These are phyloP conservation scores for Adiantum capillusveneris DNA, from an alignment of 75 land plant species.

Conservation along the genomic window DNA sequence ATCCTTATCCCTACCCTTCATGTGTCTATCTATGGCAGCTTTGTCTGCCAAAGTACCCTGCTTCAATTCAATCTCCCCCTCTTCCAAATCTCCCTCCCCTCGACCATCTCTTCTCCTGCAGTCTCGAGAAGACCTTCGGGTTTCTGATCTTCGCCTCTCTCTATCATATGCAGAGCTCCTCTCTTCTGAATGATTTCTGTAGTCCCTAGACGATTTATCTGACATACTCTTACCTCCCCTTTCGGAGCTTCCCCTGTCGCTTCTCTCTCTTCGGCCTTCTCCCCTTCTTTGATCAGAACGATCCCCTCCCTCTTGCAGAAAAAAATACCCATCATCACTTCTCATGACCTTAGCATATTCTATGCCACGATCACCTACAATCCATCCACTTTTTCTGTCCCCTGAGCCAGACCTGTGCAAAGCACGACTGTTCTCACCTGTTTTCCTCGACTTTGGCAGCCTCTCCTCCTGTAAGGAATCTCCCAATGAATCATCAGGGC, in stretches of 20 bases:
- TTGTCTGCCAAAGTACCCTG: neutral
- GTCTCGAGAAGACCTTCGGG: neutral
- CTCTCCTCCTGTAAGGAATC: neutral
- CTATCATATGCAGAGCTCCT: neutral
- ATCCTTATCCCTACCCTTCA: too few species aligned
- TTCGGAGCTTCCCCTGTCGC: neutral
- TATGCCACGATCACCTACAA: neutral
- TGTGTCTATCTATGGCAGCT: too few species aligned
- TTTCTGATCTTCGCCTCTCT: neutral
- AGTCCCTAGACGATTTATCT: neutral
- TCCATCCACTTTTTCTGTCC: neutral
- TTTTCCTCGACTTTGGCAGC: neutral
- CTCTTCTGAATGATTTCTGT: neutral
- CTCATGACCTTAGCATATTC: neutral
- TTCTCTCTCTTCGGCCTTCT: neutral
- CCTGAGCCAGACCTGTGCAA: neutral
- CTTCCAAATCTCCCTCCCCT: neutral
- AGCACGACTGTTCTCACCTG: neutral
- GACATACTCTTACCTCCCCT: neutral
- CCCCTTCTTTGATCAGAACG: neutral
- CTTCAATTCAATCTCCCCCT: neutral
- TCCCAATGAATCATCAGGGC: neutral
- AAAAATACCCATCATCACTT: slow-evolving; percentile 1
- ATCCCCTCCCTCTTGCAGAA: slow-evolving; percentile 1
- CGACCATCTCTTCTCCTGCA: neutral